These are phyloP conservation scores for Cladorrhinum samala DNA, from an alignment of 495 filamentous ascomycete species.

Conservation along the genomic window DNA sequence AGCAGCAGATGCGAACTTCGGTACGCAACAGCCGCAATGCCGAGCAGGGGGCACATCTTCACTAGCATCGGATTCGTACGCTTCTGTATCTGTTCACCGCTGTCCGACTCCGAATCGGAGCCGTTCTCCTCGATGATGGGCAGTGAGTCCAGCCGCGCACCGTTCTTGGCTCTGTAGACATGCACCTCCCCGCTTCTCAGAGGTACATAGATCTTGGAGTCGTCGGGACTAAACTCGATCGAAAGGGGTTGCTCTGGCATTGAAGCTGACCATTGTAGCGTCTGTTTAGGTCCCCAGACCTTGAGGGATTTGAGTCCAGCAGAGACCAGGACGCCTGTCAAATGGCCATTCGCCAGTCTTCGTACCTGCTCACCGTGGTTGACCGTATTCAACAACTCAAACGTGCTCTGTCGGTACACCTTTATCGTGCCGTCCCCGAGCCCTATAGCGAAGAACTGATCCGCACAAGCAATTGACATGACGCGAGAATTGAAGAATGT, in stretches of 20 bases:
- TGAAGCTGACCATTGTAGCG: slow-evolving; percentile 10
- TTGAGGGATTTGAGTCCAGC: slow-evolving; percentile 10
- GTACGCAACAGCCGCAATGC: slow-evolving; percentile 14
- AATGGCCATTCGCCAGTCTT: slow-evolving; percentile 6
- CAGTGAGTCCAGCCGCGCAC: slow-evolving; percentile 8
- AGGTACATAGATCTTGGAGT: slow-evolving; percentile 14
- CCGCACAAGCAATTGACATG: slow-evolving; percentile 15
- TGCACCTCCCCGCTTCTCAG: slow-evolving; percentile 11
- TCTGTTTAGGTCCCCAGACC: slow-evolving; percentile 15
- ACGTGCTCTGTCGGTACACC: slow-evolving; percentile 15
- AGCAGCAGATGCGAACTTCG: slow-evolving; percentile 15
- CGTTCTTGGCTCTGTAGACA: slow-evolving; percentile 11
- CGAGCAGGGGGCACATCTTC: slow-evolving; percentile 10
- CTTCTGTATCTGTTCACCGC: slow-evolving; percentile 8
- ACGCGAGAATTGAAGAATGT: slow-evolving; percentile 1
- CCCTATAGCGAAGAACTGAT: slow-evolving; percentile 16
- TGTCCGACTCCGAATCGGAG: slow-evolving; percentile 15
- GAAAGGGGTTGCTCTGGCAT: slow-evolving; percentile 15
- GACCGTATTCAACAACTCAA: slow-evolving; percentile 12
- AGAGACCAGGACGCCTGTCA: slow-evolving; percentile 7
- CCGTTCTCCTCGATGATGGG: slow-evolving; percentile 8
- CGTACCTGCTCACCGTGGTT: slow-evolving; percentile 17
- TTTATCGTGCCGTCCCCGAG: slow-evolving; percentile 11
- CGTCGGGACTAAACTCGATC: slow-evolving; percentile 15
- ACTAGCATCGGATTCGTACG: slow-evolving; percentile 10